Evolutionary conservation across 805 yeast species (phyloP).

Genomic region (Myxozyma nipponensis): DNA sequence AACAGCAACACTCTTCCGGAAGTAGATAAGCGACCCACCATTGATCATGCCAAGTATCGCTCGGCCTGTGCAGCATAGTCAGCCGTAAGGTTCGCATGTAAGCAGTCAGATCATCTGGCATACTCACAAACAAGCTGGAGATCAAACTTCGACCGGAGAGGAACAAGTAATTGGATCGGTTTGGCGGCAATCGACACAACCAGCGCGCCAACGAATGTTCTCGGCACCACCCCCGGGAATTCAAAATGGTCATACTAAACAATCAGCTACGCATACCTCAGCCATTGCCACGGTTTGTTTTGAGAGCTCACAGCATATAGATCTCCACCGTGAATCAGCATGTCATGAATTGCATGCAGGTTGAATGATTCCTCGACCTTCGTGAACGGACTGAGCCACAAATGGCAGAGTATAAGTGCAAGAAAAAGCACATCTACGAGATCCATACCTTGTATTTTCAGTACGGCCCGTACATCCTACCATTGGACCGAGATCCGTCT

Average conservation of each 20-base stretch:
- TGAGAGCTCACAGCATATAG: slow-evolving; percentile 27
- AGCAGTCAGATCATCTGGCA: background rate
- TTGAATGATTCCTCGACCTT: slow-evolving; percentile 95
- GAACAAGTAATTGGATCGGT: slow-evolving; percentile 34
- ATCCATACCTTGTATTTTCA: slow-evolving; percentile 29
- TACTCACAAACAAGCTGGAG: slow-evolving; percentile 17
- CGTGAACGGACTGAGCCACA: slow-evolving; percentile 68
- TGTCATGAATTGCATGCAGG: slow-evolving; percentile 83
- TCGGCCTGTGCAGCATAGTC: slow-evolving; percentile 43
- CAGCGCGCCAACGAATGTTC: slow-evolving; percentile 74
- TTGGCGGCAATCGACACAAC: slow-evolving; percentile 48
- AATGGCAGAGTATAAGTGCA: slow-evolving; percentile 46
- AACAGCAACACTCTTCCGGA: slow-evolving; percentile 44
- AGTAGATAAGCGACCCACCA: slow-evolving; percentile 47
- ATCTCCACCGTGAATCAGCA: slow-evolving; percentile 58
- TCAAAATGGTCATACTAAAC: slow-evolving; percentile 63
- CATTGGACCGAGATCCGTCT: too few relatives aligned
- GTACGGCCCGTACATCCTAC: too few relatives aligned
- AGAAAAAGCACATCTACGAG: slow-evolving; percentile 42
- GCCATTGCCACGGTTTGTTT: too few relatives aligned
- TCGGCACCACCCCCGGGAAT: slow-evolving; percentile 87
- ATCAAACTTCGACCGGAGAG: slow-evolving; percentile 43
- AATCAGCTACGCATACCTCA: slow-evolving; percentile 3
- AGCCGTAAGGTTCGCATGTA: background rate
- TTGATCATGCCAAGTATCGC: slow-evolving; percentile 61